Evolutionary conservation across 306 rosid species (phyloP), one percentile per base, ranked within the genome.

Genomic region (Quercus bicolor): DNA sequence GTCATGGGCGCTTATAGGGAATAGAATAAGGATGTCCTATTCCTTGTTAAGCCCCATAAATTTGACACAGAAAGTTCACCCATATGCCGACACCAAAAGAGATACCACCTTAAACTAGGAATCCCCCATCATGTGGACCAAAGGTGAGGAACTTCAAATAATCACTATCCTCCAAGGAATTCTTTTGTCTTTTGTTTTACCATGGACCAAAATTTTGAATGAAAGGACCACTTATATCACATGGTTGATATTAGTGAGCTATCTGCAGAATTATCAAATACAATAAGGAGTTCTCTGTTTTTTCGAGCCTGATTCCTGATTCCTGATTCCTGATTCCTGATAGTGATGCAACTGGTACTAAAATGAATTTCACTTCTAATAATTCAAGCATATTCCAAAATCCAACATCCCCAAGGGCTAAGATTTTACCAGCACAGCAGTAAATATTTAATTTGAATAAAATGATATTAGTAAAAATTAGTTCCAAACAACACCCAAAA

Each of bases 381-480:
- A 74, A 12, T 45, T 12, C 5, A n/a, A 64, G 55, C 70, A 60
- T 76, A 60, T 79, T 68, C 84, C 33, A 68, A 16, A 59, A 75
- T 31, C 71, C 33, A 54, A 5, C 4, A 71, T 19, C 2, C 34
- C 1, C 40, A 33, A 68, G 19, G 23, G 48, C 68, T 24, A 59
- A 73, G 16, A 33, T 66, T 72, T 65, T 78, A 55, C 65, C 77
- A 28, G 43, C 20, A 64, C 70, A 64, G 31, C 45, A 2, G 21
- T 29, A 64, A 64, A 14, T 14, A 2, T 6, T 29, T 13, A 40
- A 40, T 8, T 2, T 9, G 33, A 28, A 64, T 15, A 18, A 3
- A 4, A 29, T 9, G 11, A 59, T 8, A 59, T 24, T 24, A 23
- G 29, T 3, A 23, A 23, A 4, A 48, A 12, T 13, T 13, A 45